Percentiles rank a stretch among this genome's conserved stretches.
Evolutionary conservation across 441 rosid species (phyloP).

Genomic region (Aquilaria agallochum): DNA sequence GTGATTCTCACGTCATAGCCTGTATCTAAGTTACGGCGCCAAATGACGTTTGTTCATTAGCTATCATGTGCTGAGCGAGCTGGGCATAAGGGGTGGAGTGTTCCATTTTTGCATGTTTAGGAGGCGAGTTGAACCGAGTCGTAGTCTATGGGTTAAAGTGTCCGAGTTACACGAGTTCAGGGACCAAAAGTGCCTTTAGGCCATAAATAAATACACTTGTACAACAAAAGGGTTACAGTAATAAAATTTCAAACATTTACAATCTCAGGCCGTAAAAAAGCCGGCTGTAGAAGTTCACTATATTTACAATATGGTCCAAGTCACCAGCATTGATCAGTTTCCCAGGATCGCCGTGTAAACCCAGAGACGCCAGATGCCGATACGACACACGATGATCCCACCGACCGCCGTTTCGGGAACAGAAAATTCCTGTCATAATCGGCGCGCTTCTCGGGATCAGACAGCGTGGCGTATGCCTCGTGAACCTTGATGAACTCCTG

Average conservation of each 20-base stretch:
- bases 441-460: slow-evolving; percentile 61
- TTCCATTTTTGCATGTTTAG: too few species aligned
- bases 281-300: slow-evolving; percentile 12
- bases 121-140: too few species aligned
- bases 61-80: too few species aligned
- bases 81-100: too few species aligned
- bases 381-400: slow-evolving; percentile 20
- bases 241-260: background rate
- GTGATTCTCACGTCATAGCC: too few species aligned
- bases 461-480: slow-evolving; percentile 60
- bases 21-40: too few species aligned
- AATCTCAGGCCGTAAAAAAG: slow-evolving; percentile 32
- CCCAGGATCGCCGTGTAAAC: slow-evolving; percentile 40
- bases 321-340: slow-evolving; percentile 69
- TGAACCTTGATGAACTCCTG: slow-evolving; percentile 49
- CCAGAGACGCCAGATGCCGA: slow-evolving; percentile 29
- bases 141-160: too few species aligned
- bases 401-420: slow-evolving; percentile 15
- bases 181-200: too few species aligned
- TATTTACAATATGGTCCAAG: background rate
- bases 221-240: background rate
- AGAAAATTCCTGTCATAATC: slow-evolving; percentile 41
- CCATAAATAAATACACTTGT: too few species aligned
- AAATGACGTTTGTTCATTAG: too few species aligned
- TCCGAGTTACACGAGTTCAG: too few species aligned